Conservation (phyloP, 2,329 filamentous ascomycete genomes). For the Dothideomycetidae sp. region DNA sequence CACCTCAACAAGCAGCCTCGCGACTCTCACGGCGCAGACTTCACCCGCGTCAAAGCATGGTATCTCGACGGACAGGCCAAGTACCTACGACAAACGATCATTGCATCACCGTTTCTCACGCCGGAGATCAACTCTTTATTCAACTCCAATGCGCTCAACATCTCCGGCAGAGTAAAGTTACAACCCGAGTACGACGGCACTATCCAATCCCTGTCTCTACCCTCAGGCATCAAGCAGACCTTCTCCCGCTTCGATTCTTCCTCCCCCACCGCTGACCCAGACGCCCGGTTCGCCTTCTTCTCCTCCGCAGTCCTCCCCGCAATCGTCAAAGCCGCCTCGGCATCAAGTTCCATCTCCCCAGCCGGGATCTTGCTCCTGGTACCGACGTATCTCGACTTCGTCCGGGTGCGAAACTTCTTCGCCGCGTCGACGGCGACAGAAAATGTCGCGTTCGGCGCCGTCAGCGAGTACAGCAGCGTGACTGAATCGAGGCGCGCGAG, state of each 20-base stretch:
- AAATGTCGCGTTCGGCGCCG: conserved; percentile 58
- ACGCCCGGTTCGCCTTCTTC: conserved; percentile 85
- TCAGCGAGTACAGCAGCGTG: conserved; percentile 76
- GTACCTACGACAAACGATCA: conserved; percentile 70
- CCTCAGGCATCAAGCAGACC: conserved; percentile 57
- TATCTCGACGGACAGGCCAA: conserved; percentile 80
- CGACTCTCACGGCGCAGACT: conserved; percentile 84
- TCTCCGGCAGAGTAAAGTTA: conserved; percentile 63
- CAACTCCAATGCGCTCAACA: conserved; percentile 63
- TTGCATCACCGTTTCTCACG: conserved; percentile 70
- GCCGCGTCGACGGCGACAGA: conserved; percentile 48
- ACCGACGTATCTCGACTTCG: conserved; percentile 88
- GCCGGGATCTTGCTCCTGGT: conserved; percentile 75
- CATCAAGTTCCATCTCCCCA: conserved; percentile 54
- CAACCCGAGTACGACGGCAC: conserved; percentile 52
- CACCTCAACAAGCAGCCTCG: conserved; percentile 84
- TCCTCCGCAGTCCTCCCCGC: conserved; percentile 60
- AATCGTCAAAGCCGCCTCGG: conserved; percentile 23
- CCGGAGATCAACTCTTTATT: conserved; percentile 76
- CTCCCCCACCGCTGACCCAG: conserved; percentile 61
- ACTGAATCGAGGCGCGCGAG: conserved; percentile 70
- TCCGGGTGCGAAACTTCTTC: conserved; percentile 84
- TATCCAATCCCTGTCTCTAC: conserved; percentile 49
- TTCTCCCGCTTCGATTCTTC: conserved; percentile 73
- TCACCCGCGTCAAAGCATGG: conserved; percentile 77